Evolutionary conservation across 2,329 filamentous ascomycete genomes (phyloP).

Genomic region (Pestalotiopsis sp.): DNA sequence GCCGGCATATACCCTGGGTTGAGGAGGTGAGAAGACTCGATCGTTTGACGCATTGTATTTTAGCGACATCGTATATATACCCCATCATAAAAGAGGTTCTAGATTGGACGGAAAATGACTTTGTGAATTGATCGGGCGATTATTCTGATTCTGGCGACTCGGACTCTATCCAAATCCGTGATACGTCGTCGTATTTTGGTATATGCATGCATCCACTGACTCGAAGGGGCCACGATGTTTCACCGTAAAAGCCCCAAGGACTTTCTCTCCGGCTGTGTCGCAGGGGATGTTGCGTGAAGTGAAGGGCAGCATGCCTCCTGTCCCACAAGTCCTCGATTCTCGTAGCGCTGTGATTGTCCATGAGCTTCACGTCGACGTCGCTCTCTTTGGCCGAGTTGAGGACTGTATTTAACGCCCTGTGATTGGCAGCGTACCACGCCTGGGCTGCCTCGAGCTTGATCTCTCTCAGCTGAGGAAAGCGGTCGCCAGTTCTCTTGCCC

Average conservation of each 20-base stretch:
- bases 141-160: background rate
- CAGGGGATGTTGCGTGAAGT: background rate
- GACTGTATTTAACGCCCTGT: background rate
- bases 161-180: background rate
- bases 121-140: too few species aligned
- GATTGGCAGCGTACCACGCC: background rate
- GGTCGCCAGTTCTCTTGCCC: slow-evolving; percentile 4
- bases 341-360: slow-evolving; percentile 11
- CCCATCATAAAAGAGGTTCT: too few species aligned
- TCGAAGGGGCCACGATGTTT: slow-evolving; percentile 8
- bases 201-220: slow-evolving; percentile 13
- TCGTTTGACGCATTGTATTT: background rate
- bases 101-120: too few species aligned
- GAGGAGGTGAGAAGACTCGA: background rate
- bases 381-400: background rate
- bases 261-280: background rate
- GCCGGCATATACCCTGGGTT: background rate
- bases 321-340: background rate
- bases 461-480: background rate
- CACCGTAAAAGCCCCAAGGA: slow-evolving; percentile 12
- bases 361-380: slow-evolving; percentile 2
- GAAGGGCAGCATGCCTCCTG: background rate
- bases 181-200: slow-evolving; percentile 3
- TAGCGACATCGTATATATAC: background rate
- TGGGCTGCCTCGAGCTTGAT: slow-evolving; percentile 7